These are phyloP conservation scores for Coemansia furcata DNA, from an alignment of 192 early-diverging fungal species.

Conservation along the genomic window DNA sequence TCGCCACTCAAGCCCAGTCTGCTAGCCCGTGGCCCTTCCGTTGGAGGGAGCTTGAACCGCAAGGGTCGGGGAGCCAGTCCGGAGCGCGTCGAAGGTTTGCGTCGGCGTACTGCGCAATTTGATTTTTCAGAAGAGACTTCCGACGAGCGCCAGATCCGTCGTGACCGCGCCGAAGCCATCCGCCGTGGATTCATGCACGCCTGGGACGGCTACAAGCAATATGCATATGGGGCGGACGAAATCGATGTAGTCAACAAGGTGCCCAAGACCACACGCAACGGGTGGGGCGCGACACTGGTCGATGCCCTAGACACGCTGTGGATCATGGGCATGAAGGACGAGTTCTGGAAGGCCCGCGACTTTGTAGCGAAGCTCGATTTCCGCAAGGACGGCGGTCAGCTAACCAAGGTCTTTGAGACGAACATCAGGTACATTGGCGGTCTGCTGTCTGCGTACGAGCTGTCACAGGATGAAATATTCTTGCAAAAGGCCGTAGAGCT, in stretches of 20 bases:
- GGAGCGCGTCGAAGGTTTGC: slow-evolving; percentile 10
- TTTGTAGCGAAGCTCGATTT: slow-evolving; percentile 67
- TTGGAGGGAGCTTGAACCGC: slow-evolving; percentile 17
- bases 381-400: slow-evolving; percentile 63
- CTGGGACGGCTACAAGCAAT: slow-evolving; percentile 74
- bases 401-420: slow-evolving; percentile 79
- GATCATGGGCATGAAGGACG: slow-evolving; percentile 75
- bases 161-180: slow-evolving; percentile 47
- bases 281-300: slow-evolving; percentile 82
- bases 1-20: neutral
- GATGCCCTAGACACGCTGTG: slow-evolving; percentile 86
- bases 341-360: slow-evolving; percentile 66
- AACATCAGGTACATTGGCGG: slow-evolving; percentile 89
- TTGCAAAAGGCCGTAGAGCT: slow-evolving; percentile 76
- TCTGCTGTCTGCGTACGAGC: slow-evolving; percentile 76
- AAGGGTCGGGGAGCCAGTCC: slow-evolving; percentile 18
- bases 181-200: slow-evolving; percentile 63
- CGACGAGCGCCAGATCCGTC: slow-evolving; percentile 21
- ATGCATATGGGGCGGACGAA: slow-evolving; percentile 82
- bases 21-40: neutral
- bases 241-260: slow-evolving; percentile 31
- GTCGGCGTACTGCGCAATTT: slow-evolving; percentile 29
- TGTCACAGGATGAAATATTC: slow-evolving; percentile 62
- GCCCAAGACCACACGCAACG: slow-evolving; percentile 53
- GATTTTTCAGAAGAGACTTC: slow-evolving; percentile 31